Conservation (phyloP, 768 basidiomycete genomes). For the Cystofilobasidium bisporidii region DNA sequence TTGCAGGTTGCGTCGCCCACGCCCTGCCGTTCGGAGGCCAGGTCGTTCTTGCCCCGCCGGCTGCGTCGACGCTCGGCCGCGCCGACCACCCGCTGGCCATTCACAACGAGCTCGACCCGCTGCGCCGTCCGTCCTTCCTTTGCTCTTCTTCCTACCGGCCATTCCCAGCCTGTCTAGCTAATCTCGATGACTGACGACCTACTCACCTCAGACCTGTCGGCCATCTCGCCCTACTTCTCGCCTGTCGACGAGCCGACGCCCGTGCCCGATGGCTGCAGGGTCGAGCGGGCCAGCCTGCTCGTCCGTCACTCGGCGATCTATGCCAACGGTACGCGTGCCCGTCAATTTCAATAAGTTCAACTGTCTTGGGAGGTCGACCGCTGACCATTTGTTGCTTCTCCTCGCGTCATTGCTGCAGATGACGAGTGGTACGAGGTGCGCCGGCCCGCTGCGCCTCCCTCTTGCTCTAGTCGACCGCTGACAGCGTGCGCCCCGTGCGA, state of each 20-base stretch:
- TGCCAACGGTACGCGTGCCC: constrained; percentile 34
- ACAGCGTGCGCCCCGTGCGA: background rate
- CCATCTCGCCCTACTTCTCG: constrained; percentile 40
- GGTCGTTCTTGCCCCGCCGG: background rate
- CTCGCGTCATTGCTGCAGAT: background rate
- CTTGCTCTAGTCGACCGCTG: background rate
- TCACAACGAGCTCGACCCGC: constrained; percentile 8
- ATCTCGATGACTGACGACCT: too few relatives aligned
- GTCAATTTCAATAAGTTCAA: too few relatives aligned
- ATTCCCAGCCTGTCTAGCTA: background rate
- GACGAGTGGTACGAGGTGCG: constrained; percentile 11
- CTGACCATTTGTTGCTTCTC: background rate
- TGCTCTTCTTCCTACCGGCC: background rate
- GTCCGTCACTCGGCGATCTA: constrained; percentile 41
- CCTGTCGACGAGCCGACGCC: constrained; percentile 34
- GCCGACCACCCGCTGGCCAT: background rate
- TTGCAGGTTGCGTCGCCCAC: background rate
- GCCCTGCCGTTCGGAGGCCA: background rate
- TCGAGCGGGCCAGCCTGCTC: constrained; percentile 38
- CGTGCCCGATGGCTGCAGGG: constrained; percentile 36
- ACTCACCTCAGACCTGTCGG: constrained; percentile 36
- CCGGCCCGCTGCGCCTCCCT: background rate
- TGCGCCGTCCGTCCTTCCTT: constrained; percentile 12
- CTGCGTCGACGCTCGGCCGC: too few relatives aligned
- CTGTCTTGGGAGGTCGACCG: background rate